Evolutionary conservation across 2,329 filamentous ascomycete species (phyloP), one percentile per base, ranked within the genome.

Genomic region (Talaromyces verruculosus): DNA sequence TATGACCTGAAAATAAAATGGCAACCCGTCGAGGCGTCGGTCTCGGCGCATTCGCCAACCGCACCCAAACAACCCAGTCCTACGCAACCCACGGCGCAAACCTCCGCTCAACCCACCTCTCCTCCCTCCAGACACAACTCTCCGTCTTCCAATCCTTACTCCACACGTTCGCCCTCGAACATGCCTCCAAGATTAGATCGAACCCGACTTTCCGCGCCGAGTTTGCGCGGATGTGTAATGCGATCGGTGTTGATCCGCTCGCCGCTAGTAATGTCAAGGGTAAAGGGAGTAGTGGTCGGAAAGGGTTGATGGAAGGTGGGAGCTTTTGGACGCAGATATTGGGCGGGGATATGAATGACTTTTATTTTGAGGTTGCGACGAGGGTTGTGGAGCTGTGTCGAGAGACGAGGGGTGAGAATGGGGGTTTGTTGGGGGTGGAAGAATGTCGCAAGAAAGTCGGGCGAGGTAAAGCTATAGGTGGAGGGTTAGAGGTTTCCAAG

Each of bases 331-430:
- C 92, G 8, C 93, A 97, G 81, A 87, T 98, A 68, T 85, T 98
- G 22, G 95, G 95, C 35, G 88, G 91, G 67, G 93, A 89, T 72
- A 93, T 99, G 71, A 96, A 97, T 76, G 95, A 99, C 78, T 99
- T 99, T 76, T 99, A 98, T 81, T 98, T 98, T 78, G 94, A 96
- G 82, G 87, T 99, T 55, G 95, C 93, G 1, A 94, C 98, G n/a
- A 86, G 92, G 60, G 91, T 98, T 0, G 95, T 99, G 5, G 94
- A 98, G 78, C 88, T 97, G 7, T 99, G 95, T 76, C 85, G 92
- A 5, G 88, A 89, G 62, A 97, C 93, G 53, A 84, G 95, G 62
- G 87, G 87, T 3, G 94, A 97, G 79, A 99, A 99, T 76, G 95
- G 95, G 6, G 95, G 95, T 0, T 82, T 99, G 72, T 92, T 99